A percentile compares a stretch with the other conserved stretches of the same genome.
Conservation (phyloP, 225 moss, liverwort and hornwort species). For the Thuidium tamariscinum region DNA sequence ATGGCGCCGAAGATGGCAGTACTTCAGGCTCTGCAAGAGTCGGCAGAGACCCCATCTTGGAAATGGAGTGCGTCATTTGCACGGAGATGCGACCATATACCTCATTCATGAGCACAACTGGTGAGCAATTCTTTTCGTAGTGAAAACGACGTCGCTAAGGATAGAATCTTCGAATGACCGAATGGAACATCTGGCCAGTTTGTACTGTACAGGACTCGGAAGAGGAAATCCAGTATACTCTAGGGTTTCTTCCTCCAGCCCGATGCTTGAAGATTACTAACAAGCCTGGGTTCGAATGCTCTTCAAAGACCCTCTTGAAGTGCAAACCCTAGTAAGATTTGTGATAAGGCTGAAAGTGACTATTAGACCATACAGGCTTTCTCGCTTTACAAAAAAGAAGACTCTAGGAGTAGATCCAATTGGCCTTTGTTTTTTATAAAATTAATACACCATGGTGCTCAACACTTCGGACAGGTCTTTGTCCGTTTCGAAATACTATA, state of each 20-base stretch:
- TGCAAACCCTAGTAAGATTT: not conserved
- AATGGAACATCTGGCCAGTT: not conserved
- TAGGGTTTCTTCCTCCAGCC: not conserved
- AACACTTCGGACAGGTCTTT: not conserved
- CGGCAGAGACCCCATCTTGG: not conserved
- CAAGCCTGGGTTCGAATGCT: not conserved
- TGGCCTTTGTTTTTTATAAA: not conserved
- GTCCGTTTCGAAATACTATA: not conserved
- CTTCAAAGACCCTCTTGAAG: not conserved
- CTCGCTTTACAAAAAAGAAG: not conserved
- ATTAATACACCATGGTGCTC: not conserved
- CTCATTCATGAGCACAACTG: slow-evolving; percentile 6
- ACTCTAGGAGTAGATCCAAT: not conserved
- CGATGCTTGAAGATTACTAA: not conserved
- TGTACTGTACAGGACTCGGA: not conserved
- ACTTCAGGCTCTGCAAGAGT: not conserved
- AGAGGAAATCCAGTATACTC: not conserved
- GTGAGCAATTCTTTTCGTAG: not conserved
- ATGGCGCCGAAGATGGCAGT: not conserved
- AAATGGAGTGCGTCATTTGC: slow-evolving; percentile 26
- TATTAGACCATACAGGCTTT: not conserved
- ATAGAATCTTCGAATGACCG: not conserved
- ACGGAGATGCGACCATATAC: slow-evolving; percentile 2
- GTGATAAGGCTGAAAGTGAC: not conserved
- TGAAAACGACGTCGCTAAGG: not conserved